These are phyloP conservation scores for Saposhnikovia divaricata DNA, from an alignment of 129 eudicot genomes.

Conservation along the genomic window DNA sequence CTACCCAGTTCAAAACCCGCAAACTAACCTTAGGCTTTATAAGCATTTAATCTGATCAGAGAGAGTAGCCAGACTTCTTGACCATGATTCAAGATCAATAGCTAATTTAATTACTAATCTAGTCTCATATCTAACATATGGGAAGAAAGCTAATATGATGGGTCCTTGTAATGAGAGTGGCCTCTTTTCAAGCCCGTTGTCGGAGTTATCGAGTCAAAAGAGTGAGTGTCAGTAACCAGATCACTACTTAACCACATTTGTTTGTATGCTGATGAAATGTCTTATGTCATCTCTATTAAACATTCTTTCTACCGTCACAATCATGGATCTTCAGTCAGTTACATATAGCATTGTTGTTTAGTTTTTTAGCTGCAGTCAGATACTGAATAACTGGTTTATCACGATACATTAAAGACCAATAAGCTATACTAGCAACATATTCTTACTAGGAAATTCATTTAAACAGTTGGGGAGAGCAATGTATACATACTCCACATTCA, in stretches of 20 bases:
- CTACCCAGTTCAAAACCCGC: slow-evolving; percentile 32
- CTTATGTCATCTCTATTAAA: background rate
- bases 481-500: too few relatives aligned
- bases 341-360: background rate
- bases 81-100: slow-evolving; percentile 31
- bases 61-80: slow-evolving; percentile 43
- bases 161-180: slow-evolving; percentile 66
- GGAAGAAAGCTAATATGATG: slow-evolving; percentile 36
- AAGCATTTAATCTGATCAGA: slow-evolving; percentile 36
- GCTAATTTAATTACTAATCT: slow-evolving; percentile 27
- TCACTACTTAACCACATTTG: slow-evolving; percentile 1
- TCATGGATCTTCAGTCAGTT: background rate
- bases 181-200: slow-evolving; percentile 80
- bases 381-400: slow-evolving; percentile 1
- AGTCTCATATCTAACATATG: slow-evolving; percentile 26
- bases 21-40: slow-evolving; percentile 17
- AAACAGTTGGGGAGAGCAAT: too few relatives aligned
- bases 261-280: background rate
- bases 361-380: background rate
- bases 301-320: slow-evolving; percentile 6
- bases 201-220: slow-evolving; percentile 60
- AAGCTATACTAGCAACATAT: too few relatives aligned
- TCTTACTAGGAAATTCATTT: too few relatives aligned
- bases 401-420: too few relatives aligned
- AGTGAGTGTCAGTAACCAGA: slow-evolving; percentile 31